phyloP scores from a whole-genome alignment of 495 filamentous ascomycete species.

The Aspergillus egyptiacus region DNA sequence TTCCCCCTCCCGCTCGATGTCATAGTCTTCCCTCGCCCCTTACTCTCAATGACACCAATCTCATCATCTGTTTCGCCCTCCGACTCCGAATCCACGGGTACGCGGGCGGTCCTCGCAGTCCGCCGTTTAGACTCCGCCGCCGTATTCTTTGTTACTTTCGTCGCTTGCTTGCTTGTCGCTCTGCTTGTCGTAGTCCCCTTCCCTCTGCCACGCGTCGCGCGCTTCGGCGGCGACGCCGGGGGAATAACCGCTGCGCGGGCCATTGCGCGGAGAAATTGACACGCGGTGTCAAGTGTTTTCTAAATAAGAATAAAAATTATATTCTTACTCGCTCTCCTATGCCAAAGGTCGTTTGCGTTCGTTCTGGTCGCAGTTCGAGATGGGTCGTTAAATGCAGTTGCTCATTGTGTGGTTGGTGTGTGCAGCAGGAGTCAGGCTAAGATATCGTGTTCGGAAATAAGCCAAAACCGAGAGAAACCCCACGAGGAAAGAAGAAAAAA shows the following conservation, averaged over 20 bases:
- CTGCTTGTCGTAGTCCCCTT: slow-evolving; percentile 19
- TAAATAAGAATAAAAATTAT: neutral
- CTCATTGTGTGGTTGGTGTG: slow-evolving; percentile 10
- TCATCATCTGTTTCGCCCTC: slow-evolving; percentile 40
- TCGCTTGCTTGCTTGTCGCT: slow-evolving; percentile 15
- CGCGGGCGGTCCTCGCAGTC: slow-evolving; percentile 1
- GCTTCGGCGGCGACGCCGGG: slow-evolving; percentile 30
- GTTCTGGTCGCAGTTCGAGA: neutral
- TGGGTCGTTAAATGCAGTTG: neutral
- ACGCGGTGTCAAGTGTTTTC: neutral
- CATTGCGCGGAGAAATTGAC: slow-evolving; percentile 26
- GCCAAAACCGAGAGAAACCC: too few species aligned
- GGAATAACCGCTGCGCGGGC: slow-evolving; percentile 41
- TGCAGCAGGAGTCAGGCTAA: neutral
- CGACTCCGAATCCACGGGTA: slow-evolving; percentile 14
- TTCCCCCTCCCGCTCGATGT: slow-evolving; percentile 16
- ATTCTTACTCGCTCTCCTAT: too few species aligned
- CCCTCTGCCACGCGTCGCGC: slow-evolving; percentile 28
- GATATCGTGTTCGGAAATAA: too few species aligned
- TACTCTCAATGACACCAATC: slow-evolving; percentile 26
- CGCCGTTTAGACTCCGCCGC: slow-evolving; percentile 15
- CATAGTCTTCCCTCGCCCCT: slow-evolving; percentile 15
- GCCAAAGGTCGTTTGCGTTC: too few species aligned
- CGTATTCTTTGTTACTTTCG: slow-evolving; percentile 20
- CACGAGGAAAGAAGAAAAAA: too few species aligned